Conservation (phyloP, 2,329 filamentous ascomycete genomes). For the Ophiostoma fasciatum region DNA sequence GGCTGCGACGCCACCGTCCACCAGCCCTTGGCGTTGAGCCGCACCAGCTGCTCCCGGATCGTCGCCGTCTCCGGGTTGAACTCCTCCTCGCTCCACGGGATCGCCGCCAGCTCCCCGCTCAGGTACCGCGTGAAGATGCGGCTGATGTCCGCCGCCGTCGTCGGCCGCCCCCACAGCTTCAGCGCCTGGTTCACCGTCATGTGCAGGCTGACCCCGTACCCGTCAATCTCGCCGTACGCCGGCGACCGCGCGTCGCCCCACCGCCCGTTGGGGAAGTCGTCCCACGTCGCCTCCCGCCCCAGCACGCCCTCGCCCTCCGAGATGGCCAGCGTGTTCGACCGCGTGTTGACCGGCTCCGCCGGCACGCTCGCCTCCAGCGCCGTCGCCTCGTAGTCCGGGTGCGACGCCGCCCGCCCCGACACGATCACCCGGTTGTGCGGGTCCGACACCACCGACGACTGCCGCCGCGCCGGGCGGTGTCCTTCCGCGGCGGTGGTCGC, state of each 20-base stretch:
- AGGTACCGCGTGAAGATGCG: conserved; percentile 70
- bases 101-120: conserved; percentile 59
- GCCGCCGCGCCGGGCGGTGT: conserved; percentile 38
- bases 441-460: conserved; percentile 69
- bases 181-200: conserved; percentile 76
- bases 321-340: conserved; percentile 78
- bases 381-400: conserved; percentile 54
- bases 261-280: conserved; percentile 94
- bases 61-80: conserved; percentile 69
- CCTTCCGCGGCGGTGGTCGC: conserved; percentile 17
- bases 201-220: conserved; percentile 89
- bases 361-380: conserved; percentile 68
- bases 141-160: conserved; percentile 55
- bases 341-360: conserved; percentile 55
- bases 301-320: conserved; percentile 84
- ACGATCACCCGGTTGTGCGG: conserved; percentile 82
- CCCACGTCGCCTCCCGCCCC: conserved; percentile 93
- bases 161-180: conserved; percentile 71
- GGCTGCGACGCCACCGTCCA: conserved; percentile 96
- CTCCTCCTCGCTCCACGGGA: conserved; percentile 90
- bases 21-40: conserved; percentile 70
- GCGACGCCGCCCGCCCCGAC: conserved; percentile 42
- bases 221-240: conserved; percentile 89
- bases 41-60: conserved; percentile 62
- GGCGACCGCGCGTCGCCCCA: conserved; percentile 97